Base-by-base conservation (phyloP, 2,329 filamentous ascomycete species). In the Nannizziopsis arthrosporioides region DNA sequence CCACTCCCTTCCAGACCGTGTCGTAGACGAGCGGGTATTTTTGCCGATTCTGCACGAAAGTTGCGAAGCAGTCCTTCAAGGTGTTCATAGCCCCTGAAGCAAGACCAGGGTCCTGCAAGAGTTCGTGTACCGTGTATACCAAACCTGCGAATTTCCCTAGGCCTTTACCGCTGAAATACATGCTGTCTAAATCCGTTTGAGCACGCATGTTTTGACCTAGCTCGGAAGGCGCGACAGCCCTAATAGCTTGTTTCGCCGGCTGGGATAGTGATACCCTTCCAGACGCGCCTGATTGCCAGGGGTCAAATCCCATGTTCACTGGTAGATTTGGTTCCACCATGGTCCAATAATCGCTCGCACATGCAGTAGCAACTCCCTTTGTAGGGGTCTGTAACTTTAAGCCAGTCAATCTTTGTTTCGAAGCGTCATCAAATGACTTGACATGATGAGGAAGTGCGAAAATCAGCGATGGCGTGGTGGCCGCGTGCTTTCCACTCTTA, bases 111-210 rank as follows among this genome's bases (percentile, higher is more conserved):
- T 87, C 76, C 9, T 73, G 71, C 5, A 84, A 63, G 52, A 90
- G 65, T 54, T 84, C 75, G 51, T 80, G 71, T 37, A 81, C 72
- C 0, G 80, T 76, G 57, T 84, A 81, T 35, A 85, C 67, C 22
- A 89, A 69, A 12, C 72, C 71, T 0, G 83, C 85, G 63, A 87
- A 89, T 61, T 90, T 90, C 53, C 81, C 82, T 14, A 92, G 68
- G 1, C 80, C 83, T 72, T 90, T 96, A 56, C 92, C 92, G 56
- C 84, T 85, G 64, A 83, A 95, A 66, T 96, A 96, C 80, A 94
- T 89, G 34, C 87, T 94, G 61, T 90, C 77, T 32, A 85, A 70
- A 54, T 92, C 78, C 4, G 80, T 79, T 59, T 92, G 82, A 0
- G 70, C 69, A n/a, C 71, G 65, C 65, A 95, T 85, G 61, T 88